Base-by-base conservation (phyloP, 2,329 filamentous ascomycete genomes). In the Trichoderma koningiopsis region DNA sequence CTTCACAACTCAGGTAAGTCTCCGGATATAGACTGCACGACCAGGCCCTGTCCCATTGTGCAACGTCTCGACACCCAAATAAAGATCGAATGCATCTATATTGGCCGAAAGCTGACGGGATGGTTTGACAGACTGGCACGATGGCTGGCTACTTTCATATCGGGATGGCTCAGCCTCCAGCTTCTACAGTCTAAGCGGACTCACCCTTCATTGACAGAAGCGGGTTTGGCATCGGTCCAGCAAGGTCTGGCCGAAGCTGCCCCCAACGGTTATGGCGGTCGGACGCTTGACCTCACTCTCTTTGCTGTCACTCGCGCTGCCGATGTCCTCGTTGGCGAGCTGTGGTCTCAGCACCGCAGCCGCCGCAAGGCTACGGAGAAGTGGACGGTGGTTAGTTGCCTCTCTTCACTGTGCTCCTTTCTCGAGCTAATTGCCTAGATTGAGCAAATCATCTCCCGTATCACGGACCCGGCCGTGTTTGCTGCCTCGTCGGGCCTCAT, bases 261-360 rank as follows among this genome's bases (percentile, higher is more conserved):
- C 3, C 73, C 71, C n/a, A 71, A 71, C 68, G 76, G 72, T 65
- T 73, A 77, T 71, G 91, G 90, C 13, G 93, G 93, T 56, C 88
- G 90, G 73, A 95, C 93, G 1, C 85, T 96, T 70, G 93, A 96
- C 76, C 83, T 96, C 37, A 95, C 92, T 0, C 82, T 96, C n/a
- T 95, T 96, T 76, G 88, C 91, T 13, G 83, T 87, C 57, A 89
- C 88, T 13, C 86, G 92, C 73, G 93, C 93, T 56, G 76, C 92
- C 13, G 92, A 96, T 78, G 87, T 93, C 5, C 73, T 93, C 10
- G 81, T 91, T 55, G 89, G 89, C 66, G 85, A 89, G 72, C 75
- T 89, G 29, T 94, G 92, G 90, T 80, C 84, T 19, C 84, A 80
- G 53, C 81, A 83, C 66, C 83, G 80, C 66, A 71, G 77, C 4